Percentiles rank a stretch among this genome's conserved stretches.
Conservation (phyloP, 2,329 filamentous ascomycete genomes). For the Hypoxylon rubiginosum region DNA sequence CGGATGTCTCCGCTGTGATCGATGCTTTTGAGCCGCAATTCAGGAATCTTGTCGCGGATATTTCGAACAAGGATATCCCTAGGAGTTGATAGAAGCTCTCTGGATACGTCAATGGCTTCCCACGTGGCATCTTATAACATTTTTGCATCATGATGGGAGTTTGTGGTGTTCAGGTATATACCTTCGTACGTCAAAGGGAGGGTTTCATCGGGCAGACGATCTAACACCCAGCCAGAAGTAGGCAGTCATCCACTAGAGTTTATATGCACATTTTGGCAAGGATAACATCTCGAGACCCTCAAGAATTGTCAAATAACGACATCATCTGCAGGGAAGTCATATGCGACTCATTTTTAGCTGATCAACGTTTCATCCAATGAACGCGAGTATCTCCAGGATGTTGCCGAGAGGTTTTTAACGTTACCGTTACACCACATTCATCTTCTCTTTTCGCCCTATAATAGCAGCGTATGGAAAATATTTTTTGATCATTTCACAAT, state of each 20-base stretch:
- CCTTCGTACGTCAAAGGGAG: too few relatives aligned
- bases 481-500: not conserved
- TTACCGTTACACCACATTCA: not conserved
- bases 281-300: not conserved
- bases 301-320: not conserved
- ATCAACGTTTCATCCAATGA: not conserved
- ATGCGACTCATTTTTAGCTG: not conserved
- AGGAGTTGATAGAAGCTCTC: not conserved
- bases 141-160: not conserved
- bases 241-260: not conserved
- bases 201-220: too few relatives aligned
- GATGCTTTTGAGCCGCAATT: slow-evolving; percentile 43
- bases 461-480: not conserved
- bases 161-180: too few relatives aligned
- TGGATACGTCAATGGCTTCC: not conserved
- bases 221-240: not conserved
- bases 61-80: slow-evolving; percentile 35
- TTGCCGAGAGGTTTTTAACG: not conserved
- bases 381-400: not conserved
- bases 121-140: not conserved
- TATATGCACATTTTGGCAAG: not conserved
- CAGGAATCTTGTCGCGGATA: slow-evolving; percentile 41
- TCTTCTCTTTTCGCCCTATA: not conserved
- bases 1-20: slow-evolving; percentile 55
- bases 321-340: not conserved